These are phyloP conservation scores for Teratosphaeria epicoccoides DNA, from an alignment of 2,329 filamentous ascomycete species.

Conservation along the genomic window DNA sequence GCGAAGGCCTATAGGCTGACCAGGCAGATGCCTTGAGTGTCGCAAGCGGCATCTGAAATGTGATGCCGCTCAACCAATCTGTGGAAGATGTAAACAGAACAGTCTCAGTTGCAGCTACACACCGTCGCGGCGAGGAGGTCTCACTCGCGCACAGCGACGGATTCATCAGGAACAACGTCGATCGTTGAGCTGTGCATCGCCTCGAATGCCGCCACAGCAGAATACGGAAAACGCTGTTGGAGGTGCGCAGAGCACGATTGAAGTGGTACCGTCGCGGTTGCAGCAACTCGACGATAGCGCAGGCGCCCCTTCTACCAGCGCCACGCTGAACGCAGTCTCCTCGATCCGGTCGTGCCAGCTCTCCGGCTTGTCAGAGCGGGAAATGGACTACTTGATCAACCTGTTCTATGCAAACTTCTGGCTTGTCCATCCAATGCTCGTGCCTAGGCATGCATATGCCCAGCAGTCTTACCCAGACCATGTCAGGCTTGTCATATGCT, in stretches of 20 bases:
- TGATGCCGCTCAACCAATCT: neutral
- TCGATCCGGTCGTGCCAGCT: neutral
- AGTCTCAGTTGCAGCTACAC: conserved; percentile 1
- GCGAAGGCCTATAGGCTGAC: neutral
- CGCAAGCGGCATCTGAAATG: conserved; percentile 3
- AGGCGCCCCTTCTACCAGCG: neutral
- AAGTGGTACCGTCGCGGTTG: neutral
- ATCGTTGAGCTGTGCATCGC: neutral
- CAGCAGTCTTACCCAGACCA: conserved; percentile 34
- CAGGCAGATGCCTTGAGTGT: conserved; percentile 1
- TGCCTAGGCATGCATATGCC: conserved; percentile 36
- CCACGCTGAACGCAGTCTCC: neutral
- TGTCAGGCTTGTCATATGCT: conserved; percentile 46
- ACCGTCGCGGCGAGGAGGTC: neutral
- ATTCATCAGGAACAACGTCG: conserved; percentile 1
- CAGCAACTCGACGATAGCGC: neutral
- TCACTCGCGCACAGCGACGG: neutral
- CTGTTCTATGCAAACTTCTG: conserved; percentile 49
- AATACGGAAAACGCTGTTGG: neutral
- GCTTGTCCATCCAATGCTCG: conserved; percentile 45
- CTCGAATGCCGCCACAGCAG: neutral
- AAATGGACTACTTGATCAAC: conserved; percentile 36
- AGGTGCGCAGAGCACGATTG: neutral
- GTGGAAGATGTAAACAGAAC: neutral
- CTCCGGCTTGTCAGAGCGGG: neutral